phyloP scores from a whole-genome alignment of 2,329 filamentous ascomycete species.

The Rasamsonia emersonii region DNA sequence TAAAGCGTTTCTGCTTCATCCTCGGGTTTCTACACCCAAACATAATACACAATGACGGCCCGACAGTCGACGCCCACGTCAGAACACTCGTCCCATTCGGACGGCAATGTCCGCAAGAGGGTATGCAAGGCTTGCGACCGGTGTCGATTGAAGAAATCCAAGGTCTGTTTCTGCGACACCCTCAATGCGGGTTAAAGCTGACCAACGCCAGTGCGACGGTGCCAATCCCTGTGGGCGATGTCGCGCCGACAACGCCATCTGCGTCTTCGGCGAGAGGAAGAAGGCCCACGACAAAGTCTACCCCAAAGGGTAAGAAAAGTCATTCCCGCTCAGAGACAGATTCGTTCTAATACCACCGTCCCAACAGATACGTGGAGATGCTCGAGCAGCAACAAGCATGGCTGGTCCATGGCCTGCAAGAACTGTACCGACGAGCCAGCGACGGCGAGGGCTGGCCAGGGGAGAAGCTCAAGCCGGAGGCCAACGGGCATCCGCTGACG shows the following conservation, averaged over 20 bases:
- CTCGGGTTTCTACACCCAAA: neutral
- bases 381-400: slow-evolving; percentile 57
- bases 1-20: neutral
- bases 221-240: slow-evolving; percentile 53
- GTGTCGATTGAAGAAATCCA: slow-evolving; percentile 59
- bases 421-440: slow-evolving; percentile 48
- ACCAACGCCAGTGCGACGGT: slow-evolving; percentile 47
- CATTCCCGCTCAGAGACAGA: neutral
- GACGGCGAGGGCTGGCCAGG: slow-evolving; percentile 50
- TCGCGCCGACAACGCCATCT: slow-evolving; percentile 56
- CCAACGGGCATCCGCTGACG: slow-evolving; percentile 50
- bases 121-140: slow-evolving; percentile 61
- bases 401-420: slow-evolving; percentile 52
- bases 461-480: slow-evolving; percentile 40
- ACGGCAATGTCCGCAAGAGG: slow-evolving; percentile 48
- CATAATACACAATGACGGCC: slow-evolving; percentile 23
- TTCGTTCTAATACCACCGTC: too few relatives aligned
- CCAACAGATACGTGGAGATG: slow-evolving; percentile 54
- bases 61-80: slow-evolving; percentile 33
- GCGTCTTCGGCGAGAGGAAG: slow-evolving; percentile 57
- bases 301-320: slow-evolving; percentile 51
- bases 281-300: slow-evolving; percentile 60
- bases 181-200: neutral
- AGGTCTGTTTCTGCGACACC: slow-evolving; percentile 36
- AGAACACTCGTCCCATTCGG: slow-evolving; percentile 31